phyloP scores from a whole-genome alignment of 257 asterid species.

The Craterostigma plantagineum region DNA sequence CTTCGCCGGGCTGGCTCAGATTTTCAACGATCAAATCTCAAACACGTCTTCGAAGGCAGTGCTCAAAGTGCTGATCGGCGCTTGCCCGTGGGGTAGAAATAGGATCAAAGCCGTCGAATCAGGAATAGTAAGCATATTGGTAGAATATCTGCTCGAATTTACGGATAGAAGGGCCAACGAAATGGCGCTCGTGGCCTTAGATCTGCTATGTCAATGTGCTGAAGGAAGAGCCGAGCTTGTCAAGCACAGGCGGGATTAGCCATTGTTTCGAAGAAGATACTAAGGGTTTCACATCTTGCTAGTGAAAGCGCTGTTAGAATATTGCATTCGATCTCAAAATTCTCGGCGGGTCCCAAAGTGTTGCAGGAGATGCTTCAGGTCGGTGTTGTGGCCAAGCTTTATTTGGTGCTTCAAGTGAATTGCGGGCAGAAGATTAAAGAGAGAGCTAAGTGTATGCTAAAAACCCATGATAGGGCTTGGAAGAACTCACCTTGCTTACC shows the following conservation, averaged over 20 bases:
- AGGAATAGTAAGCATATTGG: conserved; percentile 25
- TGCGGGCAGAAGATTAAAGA: conserved; percentile 25
- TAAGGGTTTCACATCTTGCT: conserved; percentile 51
- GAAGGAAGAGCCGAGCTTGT: conserved; percentile 65
- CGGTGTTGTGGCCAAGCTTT: conserved; percentile 73
- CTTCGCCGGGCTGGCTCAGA: conserved; percentile 13
- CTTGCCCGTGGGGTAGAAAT: conserved; percentile 58
- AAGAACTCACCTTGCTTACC: conserved; percentile 48
- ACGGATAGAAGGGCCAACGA: conserved; percentile 31
- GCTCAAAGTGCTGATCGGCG: conserved; percentile 29
- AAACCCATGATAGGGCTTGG: conserved; percentile 64
- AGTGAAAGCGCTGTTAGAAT: conserved; percentile 48
- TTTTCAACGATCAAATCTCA: conserved; percentile 23
- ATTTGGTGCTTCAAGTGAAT: conserved; percentile 50
- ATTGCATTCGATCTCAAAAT: conserved; percentile 24
- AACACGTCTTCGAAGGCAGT: conserved; percentile 28
- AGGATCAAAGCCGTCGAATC: conserved; percentile 33
- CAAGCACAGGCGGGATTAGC: conserved; percentile 60
- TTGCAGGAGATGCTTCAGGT: conserved; percentile 52
- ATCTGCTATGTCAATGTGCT: conserved; percentile 57
- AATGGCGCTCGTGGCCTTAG: conserved; percentile 24
- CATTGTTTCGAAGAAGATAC: conserved; percentile 52
- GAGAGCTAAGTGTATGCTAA: conserved; percentile 32
- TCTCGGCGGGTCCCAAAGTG: conserved; percentile 27
- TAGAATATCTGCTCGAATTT: conserved; percentile 37